Evolutionary conservation across 192 early-diverging fungal species (phyloP).

Genomic region (Gaertneriomyces semiglobifer): DNA sequence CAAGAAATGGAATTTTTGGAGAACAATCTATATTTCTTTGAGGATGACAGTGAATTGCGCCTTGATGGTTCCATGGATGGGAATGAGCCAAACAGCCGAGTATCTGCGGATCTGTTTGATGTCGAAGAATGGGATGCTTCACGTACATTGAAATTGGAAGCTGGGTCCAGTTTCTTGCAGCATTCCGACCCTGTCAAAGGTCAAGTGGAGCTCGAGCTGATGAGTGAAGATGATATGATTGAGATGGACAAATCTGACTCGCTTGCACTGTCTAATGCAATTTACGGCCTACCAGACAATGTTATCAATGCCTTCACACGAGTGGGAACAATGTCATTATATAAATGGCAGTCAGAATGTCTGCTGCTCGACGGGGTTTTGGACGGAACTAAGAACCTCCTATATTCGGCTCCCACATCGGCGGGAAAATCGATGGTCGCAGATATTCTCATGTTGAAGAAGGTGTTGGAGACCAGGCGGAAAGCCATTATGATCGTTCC

Average conservation of each 20-base stretch:
- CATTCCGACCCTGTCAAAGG: too few species aligned
- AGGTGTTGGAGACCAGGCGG: conserved; percentile 31
- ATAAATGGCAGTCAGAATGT: conserved; percentile 36
- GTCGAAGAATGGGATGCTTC: too few species aligned
- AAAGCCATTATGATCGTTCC: conserved; percentile 43
- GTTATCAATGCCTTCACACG: conserved; percentile 8
- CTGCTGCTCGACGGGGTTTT: conserved; percentile 29
- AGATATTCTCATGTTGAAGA: conserved; percentile 35
- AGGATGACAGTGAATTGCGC: too few species aligned
- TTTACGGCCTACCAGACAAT: conserved; percentile 4
- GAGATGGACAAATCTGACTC: neutral
- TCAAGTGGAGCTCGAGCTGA: too few species aligned
- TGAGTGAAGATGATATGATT: too few species aligned
- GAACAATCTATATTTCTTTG: too few species aligned
- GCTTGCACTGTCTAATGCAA: neutral
- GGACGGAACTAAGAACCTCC: conserved; percentile 24
- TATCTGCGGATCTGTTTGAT: too few species aligned
- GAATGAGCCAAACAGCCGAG: too few species aligned
- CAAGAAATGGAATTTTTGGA: too few species aligned
- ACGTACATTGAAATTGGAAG: too few species aligned
- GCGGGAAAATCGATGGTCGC: conserved; percentile 41
- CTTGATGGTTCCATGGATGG: too few species aligned
- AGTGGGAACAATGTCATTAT: conserved; percentile 7
- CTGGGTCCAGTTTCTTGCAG: too few species aligned
- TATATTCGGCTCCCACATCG: conserved; percentile 41